These are phyloP conservation scores for Cocos nucifera DNA, from an alignment of 176 grass and related monocot genomes.

Conservation along the genomic window DNA sequence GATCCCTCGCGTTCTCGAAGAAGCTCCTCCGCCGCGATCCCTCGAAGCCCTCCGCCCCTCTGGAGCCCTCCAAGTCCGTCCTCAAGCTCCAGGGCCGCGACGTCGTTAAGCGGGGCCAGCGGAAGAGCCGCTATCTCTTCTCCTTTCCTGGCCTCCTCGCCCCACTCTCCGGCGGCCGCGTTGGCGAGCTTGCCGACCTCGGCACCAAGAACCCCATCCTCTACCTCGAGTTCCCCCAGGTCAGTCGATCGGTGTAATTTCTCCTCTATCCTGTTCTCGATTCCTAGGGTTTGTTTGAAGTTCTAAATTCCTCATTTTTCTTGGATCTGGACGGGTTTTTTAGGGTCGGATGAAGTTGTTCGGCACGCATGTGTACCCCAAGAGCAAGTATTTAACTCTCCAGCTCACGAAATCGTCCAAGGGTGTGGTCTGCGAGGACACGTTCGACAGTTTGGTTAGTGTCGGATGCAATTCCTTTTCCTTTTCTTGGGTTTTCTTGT, in stretches of 20 bases:
- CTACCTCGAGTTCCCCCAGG: conserved; percentile 84
- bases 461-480: background rate
- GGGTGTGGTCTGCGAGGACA: conserved; percentile 76
- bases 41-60: conserved; percentile 17
- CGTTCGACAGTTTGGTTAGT: conserved; percentile 87
- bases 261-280: background rate
- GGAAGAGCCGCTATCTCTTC: conserved; percentile 82
- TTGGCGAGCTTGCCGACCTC: conserved; percentile 82
- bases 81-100: conserved; percentile 70
- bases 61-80: conserved; percentile 45
- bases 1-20: conserved; percentile 56
- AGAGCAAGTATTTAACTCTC: conserved; percentile 96
- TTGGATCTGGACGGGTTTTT: background rate
- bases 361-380: conserved; percentile 87
- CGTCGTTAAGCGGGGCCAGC: conserved; percentile 65
- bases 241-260: conserved; percentile 2
- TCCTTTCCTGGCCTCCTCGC: conserved; percentile 84
- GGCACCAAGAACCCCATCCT: conserved; percentile 75
- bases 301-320: too few species aligned
- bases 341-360: conserved; percentile 92
- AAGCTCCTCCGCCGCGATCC: conserved; percentile 46
- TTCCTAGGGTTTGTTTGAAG: background rate
- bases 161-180: conserved; percentile 37
- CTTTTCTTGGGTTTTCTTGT: background rate
- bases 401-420: conserved; percentile 76